These are phyloP conservation scores for Puccinia horiana DNA, from an alignment of 1,284 basidiomycete genomes.

Conservation along the genomic window DNA sequence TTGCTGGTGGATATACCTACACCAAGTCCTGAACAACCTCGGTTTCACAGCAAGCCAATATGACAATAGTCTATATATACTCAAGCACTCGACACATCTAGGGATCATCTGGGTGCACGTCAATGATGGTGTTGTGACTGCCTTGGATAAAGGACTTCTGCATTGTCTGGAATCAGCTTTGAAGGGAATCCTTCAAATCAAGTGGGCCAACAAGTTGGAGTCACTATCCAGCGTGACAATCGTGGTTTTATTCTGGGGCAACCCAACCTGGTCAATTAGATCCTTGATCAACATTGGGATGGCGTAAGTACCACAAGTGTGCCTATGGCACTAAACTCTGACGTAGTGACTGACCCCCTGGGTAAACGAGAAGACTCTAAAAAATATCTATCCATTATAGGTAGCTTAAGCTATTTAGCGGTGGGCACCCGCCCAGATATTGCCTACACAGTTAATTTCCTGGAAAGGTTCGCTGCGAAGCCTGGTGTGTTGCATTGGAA, in stretches of 20 bases:
- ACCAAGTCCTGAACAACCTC: not conserved
- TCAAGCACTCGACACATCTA: not conserved
- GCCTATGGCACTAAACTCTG: not conserved
- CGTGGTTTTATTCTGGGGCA: not conserved
- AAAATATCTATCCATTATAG: not conserved
- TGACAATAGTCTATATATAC: not conserved
- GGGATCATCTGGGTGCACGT: slow-evolving; percentile 28
- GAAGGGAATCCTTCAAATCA: slow-evolving; percentile 2
- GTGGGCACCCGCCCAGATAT: not conserved
- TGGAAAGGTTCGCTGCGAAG: not conserved
- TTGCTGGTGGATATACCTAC: not conserved
- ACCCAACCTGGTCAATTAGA: not conserved
- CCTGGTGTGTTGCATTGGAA: not conserved
- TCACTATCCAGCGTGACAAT: not conserved
- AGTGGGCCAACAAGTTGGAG: not conserved
- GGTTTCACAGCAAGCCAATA: not conserved
- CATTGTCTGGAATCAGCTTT: not conserved
- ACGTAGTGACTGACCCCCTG: not conserved
- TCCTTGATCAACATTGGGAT: not conserved
- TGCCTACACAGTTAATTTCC: not conserved
- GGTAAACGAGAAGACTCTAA: not conserved
- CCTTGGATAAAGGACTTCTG: not conserved
- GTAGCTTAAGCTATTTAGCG: not conserved
- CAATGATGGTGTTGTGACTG: not conserved
- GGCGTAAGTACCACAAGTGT: not conserved